Evolutionary conservation across 176 grass and related monocot genomes (phyloP).

Genomic region (Microstegium vimineum): DNA sequence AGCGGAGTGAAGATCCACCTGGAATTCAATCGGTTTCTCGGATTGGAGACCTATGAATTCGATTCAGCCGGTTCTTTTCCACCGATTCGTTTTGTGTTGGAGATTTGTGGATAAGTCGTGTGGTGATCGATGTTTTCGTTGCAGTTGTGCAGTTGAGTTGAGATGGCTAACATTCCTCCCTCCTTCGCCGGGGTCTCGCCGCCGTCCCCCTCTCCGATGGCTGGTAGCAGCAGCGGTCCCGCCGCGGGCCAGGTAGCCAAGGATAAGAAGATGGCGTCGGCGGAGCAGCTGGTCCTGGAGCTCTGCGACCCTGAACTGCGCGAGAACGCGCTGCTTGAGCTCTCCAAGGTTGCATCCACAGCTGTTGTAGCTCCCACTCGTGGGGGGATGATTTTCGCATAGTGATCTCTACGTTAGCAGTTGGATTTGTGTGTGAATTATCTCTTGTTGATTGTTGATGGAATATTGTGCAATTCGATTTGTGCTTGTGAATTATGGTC

Average conservation of each 20-base stretch:
- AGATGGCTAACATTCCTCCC: constrained; percentile 63
- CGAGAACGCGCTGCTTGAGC: constrained; percentile 94
- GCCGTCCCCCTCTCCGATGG: constrained; percentile 37
- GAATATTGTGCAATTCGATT: background rate
- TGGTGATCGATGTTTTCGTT: background rate
- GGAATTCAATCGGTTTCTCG: background rate
- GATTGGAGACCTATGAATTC: background rate
- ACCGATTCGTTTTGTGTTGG: background rate
- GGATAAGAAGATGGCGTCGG: constrained; percentile 85
- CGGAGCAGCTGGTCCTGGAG: constrained; percentile 89
- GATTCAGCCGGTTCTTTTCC: background rate
- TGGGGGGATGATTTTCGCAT: background rate
- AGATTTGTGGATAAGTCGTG: background rate
- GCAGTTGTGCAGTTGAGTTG: constrained; percentile 8
- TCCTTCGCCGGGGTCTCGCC: constrained; percentile 54
- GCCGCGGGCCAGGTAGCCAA: constrained; percentile 22
- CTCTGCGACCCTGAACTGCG: constrained; percentile 89
- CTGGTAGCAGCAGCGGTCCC: constrained; percentile 8
- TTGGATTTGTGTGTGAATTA: background rate
- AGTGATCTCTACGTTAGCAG: background rate
- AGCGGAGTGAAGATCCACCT: background rate
- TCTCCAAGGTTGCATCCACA: constrained; percentile 63
- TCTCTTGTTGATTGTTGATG: background rate
- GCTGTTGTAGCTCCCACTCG: background rate
- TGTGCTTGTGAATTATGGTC: background rate